phyloP scores from a whole-genome alignment of 495 filamentous ascomycete genomes.

The Aspergillus cavernicola region DNA sequence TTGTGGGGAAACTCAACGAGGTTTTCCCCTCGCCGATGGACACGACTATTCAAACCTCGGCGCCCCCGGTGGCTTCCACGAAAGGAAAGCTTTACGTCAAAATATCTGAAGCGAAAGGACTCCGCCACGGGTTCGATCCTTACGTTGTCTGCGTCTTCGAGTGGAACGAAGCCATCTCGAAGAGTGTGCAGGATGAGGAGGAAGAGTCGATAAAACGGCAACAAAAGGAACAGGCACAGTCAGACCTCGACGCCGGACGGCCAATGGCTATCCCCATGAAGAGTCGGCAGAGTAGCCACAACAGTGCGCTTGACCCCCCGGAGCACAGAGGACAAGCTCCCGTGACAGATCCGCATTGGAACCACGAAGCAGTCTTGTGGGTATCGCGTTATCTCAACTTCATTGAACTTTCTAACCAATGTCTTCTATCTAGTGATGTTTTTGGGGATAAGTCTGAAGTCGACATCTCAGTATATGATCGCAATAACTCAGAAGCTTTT shows the following conservation, averaged over 20 bases:
- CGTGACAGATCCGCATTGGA: conserved; percentile 89
- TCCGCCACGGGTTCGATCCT: conserved; percentile 78
- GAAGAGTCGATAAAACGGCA: conserved; percentile 33
- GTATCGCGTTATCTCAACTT: conserved; percentile 30
- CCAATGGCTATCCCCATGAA: conserved; percentile 95
- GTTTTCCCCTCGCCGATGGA: conserved; percentile 34
- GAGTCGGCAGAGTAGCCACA: conserved; percentile 91
- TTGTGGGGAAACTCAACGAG: conserved; percentile 44
- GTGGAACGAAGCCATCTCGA: conserved; percentile 91
- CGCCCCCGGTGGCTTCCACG: conserved; percentile 64
- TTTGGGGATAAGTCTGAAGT: conserved; percentile 88
- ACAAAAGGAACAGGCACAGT: conserved; percentile 51
- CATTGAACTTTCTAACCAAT: not conserved
- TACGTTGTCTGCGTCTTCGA: conserved; percentile 98
- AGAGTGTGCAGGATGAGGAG: conserved; percentile 62
- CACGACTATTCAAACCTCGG: conserved; percentile 34
- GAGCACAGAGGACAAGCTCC: conserved; percentile 63
- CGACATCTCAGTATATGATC: conserved; percentile 92
- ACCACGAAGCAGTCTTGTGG: conserved; percentile 93
- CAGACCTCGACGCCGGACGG: conserved; percentile 70
- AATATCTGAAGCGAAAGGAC: conserved; percentile 76
- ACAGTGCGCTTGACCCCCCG: conserved; percentile 67
- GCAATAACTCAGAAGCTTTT: conserved; percentile 80
- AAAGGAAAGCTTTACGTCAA: conserved; percentile 89
- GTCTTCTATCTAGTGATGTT: conserved; percentile 67